A percentile compares a stretch with the other conserved stretches of the same genome.
These are phyloP conservation scores for Phytophthora citrophthora DNA, from an alignment of 352 stramenopile species.

Conservation along the genomic window DNA sequence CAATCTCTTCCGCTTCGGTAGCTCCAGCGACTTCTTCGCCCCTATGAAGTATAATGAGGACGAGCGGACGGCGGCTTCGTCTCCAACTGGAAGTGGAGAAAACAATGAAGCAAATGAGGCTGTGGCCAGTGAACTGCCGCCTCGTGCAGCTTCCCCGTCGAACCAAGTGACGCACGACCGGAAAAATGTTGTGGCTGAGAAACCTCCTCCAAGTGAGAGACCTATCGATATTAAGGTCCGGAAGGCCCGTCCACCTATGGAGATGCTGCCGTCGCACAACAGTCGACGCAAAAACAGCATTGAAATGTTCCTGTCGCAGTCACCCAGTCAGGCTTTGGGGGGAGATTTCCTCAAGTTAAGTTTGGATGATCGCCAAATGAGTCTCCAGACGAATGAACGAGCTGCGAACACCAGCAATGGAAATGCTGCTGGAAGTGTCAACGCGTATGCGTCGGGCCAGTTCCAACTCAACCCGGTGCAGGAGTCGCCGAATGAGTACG, in stretches of 20 bases:
- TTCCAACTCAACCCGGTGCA: constrained; percentile 60
- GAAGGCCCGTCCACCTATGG: constrained; percentile 23
- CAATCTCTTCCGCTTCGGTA: constrained; percentile 56
- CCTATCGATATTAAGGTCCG: constrained; percentile 24
- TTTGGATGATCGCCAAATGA: constrained; percentile 69
- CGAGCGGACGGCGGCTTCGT: constrained; percentile 11
- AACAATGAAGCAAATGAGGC: not conserved
- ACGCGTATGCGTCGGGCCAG: constrained; percentile 48
- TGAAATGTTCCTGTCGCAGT: constrained; percentile 90
- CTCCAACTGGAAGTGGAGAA: constrained; percentile 24
- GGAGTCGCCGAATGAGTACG: constrained; percentile 52
- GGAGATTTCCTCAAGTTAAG: constrained; percentile 79
- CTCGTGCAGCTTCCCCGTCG: constrained; percentile 31
- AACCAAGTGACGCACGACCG: constrained; percentile 49
- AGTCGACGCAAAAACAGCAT: constrained; percentile 86
- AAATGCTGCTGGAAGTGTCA: constrained; percentile 12
- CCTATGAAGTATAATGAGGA: constrained; percentile 56
- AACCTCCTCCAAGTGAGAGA: constrained; percentile 10
- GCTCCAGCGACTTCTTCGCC: constrained; percentile 52
- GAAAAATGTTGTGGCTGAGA: constrained; percentile 3
- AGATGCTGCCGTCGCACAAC: constrained; percentile 36
- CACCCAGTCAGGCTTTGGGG: constrained; percentile 76
- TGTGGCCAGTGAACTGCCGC: not conserved
- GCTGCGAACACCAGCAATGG: constrained; percentile 2
- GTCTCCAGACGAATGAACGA: constrained; percentile 35